Evolutionary conservation across 2,329 filamentous ascomycete species (phyloP).

Genomic region (Colletotrichum liriopes): DNA sequence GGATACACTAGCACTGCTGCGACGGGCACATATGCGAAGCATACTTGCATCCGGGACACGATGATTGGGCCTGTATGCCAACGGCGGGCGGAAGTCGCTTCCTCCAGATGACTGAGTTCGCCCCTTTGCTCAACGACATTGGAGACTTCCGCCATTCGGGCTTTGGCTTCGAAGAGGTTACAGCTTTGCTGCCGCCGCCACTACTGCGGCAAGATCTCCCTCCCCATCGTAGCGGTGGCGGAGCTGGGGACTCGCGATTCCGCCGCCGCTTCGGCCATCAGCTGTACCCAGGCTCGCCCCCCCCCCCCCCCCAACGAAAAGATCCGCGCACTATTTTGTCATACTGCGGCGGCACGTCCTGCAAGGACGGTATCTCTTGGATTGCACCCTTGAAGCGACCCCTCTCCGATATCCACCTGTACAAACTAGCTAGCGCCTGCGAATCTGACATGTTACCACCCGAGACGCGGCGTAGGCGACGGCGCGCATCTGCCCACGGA

Average conservation of each 20-base stretch:
- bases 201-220: slow-evolving; percentile 5
- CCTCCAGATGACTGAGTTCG: background rate
- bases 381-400: slow-evolving; percentile 10
- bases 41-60: slow-evolving; percentile 56
- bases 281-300: slow-evolving; percentile 6
- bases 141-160: background rate
- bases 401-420: background rate
- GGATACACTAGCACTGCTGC: slow-evolving; percentile 43
- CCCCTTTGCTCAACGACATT: background rate
- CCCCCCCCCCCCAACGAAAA: slow-evolving; percentile 2
- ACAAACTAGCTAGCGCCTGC: slow-evolving; percentile 23
- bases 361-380: slow-evolving; percentile 24
- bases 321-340: slow-evolving; percentile 33
- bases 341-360: slow-evolving; percentile 34
- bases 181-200: background rate
- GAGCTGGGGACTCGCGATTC: background rate
- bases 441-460: slow-evolving; percentile 41
- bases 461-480: slow-evolving; percentile 37
- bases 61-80: slow-evolving; percentile 19
- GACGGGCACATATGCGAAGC: slow-evolving; percentile 56
- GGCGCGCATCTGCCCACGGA: slow-evolving; percentile 38
- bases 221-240: slow-evolving; percentile 12
- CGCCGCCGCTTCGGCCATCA: slow-evolving; percentile 11
- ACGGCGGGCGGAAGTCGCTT: slow-evolving; percentile 3
- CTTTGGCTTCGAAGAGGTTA: background rate